phyloP scores from a whole-genome alignment of 139 green algal species.

The Nannochloris sp. region DNA sequence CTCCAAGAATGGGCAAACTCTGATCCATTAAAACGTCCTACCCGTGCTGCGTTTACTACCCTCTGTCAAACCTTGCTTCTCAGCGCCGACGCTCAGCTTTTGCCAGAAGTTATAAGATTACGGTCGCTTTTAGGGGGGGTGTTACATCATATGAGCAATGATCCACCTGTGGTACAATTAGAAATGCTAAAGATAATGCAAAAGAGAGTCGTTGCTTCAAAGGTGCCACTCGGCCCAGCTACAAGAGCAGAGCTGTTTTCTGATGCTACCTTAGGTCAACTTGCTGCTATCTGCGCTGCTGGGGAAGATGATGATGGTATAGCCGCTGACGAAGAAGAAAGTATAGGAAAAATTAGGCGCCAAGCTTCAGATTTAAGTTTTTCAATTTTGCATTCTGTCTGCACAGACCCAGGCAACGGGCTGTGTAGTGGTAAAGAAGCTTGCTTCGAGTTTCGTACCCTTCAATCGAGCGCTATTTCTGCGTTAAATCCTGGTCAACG shows the following conservation, averaged over 20 bases:
- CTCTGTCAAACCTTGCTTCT: conserved; percentile 38
- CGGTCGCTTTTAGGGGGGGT: conserved; percentile 36
- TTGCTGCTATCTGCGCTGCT: background rate
- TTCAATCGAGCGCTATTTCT: background rate
- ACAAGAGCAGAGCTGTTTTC: conserved; percentile 36
- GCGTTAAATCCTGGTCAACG: background rate
- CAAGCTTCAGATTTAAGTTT: background rate
- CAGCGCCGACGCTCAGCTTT: conserved; percentile 21
- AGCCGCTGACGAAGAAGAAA: background rate
- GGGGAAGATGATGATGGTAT: background rate
- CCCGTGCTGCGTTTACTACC: conserved; percentile 37
- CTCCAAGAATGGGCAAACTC: conserved; percentile 26
- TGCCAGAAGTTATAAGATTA: conserved; percentile 30
- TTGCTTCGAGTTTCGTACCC: background rate
- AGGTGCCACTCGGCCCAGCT: conserved; percentile 18
- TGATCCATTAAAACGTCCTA: conserved; percentile 38
- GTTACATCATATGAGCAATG: conserved; percentile 41
- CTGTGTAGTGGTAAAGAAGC: conserved; percentile 4
- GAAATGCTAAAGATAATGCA: conserved; percentile 29
- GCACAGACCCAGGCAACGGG: conserved; percentile 30
- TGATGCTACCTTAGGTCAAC: conserved; percentile 39
- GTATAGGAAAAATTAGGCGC: background rate
- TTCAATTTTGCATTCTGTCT: background rate
- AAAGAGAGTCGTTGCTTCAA: conserved; percentile 14
- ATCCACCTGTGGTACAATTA: conserved; percentile 32